Evolutionary conservation across 352 stramenopile genomes (phyloP).

Genomic region (Phytopythium ostracodes): DNA sequence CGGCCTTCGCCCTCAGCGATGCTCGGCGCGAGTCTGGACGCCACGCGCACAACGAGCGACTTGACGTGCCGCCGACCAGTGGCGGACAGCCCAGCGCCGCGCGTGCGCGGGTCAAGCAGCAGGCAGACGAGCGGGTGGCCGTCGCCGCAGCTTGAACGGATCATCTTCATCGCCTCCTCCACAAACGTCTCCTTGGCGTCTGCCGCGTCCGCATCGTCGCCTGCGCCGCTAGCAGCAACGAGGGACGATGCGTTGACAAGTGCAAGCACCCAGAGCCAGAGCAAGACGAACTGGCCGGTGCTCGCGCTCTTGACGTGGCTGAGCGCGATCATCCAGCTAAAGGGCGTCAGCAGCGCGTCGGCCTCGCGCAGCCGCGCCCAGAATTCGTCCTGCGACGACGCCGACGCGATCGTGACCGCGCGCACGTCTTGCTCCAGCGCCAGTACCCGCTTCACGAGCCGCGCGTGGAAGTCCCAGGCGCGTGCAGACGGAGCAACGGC

Average conservation of each 20-base stretch:
- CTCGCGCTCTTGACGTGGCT: constrained; percentile 29
- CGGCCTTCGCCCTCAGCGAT: constrained; percentile 9
- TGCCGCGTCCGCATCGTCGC: neutral
- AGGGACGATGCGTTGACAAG: constrained; percentile 13
- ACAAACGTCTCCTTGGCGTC: neutral
- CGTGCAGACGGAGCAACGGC: neutral
- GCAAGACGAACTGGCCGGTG: constrained; percentile 36
- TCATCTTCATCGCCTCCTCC: constrained; percentile 7
- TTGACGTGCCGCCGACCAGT: constrained; percentile 40
- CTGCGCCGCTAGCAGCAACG: constrained; percentile 10
- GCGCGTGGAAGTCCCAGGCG: constrained; percentile 15
- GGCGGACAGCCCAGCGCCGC: constrained; percentile 32
- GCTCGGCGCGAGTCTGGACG: constrained; percentile 19
- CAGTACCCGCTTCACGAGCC: constrained; percentile 23
- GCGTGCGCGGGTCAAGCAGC: constrained; percentile 42
- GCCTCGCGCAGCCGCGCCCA: constrained; percentile 29
- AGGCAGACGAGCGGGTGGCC: constrained; percentile 41
- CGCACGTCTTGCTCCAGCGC: constrained; percentile 21
- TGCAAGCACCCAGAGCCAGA: constrained; percentile 44
- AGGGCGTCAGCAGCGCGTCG: constrained; percentile 34
- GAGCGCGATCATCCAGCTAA: constrained; percentile 39
- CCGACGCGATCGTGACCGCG: constrained; percentile 6
- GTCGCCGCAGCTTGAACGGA: constrained; percentile 13
- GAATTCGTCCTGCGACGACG: constrained; percentile 17
- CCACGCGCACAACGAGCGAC: constrained; percentile 36